Evolutionary conservation across 208 protist genomes (phyloP).

Genomic region (Blastocrithidia nonstop): DNA sequence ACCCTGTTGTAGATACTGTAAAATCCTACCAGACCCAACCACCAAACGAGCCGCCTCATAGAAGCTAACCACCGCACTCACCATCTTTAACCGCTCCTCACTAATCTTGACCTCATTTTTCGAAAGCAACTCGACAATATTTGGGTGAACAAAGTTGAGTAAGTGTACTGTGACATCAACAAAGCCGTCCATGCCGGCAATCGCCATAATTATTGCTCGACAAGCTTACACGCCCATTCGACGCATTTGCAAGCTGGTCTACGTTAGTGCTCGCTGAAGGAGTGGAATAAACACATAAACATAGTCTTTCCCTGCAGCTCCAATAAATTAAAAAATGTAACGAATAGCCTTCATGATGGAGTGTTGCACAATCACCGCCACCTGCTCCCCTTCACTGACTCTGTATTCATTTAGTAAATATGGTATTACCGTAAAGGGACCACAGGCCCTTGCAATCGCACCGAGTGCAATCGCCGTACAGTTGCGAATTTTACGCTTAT

Average conservation of each 20-base stretch:
- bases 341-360: conserved; percentile 97
- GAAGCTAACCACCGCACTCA: conserved; percentile 93
- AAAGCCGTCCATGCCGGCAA: conserved; percentile 61
- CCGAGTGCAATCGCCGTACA: conserved; percentile 99
- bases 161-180: conserved; percentile 95
- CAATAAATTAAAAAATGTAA: conserved; percentile 99
- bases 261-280: conserved; percentile 97
- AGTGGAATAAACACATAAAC: conserved; percentile 95
- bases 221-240: conserved; percentile 97
- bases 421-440: conserved; percentile 97
- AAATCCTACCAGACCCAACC: conserved; percentile 86
- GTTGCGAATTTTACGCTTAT: conserved; percentile 98
- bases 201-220: conserved; percentile 88
- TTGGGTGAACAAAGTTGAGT: conserved; percentile 99
- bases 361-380: conserved; percentile 91
- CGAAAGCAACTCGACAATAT: conserved; percentile 98
- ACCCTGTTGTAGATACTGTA: conserved; percentile 94
- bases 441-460: conserved; percentile 97
- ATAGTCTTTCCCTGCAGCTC: conserved; percentile 96
- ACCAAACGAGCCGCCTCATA: conserved; percentile 94
- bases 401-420: conserved; percentile 99
- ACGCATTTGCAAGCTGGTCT: conserved; percentile 96
- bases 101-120: conserved; percentile 61
- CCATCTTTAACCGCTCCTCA: conserved; percentile 77
- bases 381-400: conserved; percentile 95